Evolutionary conservation across 768 basidiomycete species (phyloP), one percentile per base, ranked within the genome.

Genomic region (Leucocoprinus sp.): DNA sequence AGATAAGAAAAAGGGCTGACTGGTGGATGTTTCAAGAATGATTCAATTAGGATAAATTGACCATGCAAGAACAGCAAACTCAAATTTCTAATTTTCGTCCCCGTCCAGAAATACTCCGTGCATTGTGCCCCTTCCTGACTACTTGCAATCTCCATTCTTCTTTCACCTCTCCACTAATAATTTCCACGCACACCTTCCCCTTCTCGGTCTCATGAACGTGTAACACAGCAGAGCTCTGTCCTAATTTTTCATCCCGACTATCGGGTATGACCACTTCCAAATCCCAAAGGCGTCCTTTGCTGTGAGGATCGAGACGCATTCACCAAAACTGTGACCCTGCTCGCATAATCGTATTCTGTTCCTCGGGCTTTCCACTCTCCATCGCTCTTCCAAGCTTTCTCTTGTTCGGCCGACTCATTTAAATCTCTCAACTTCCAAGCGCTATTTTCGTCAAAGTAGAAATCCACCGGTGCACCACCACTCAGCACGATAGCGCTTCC

Each of bases 401-500:
- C 43, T 2, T 44, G 17, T 9, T 8, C 1, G 4, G 24, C 35
- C 23, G 21, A 2, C 22, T 45, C 43, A 3, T 21, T 7, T 0
- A 38, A 14, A 19, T 22, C 44, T 26, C 18, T 39, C 37, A 45
- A 31, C 18, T 31, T 38, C 44, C 44, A 45, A 14, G 27, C 26
- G 15, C 44, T 37, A 5, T 14, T 29, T 29, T 38, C 36, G 12
- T 37, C 36, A 14, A 45, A 45, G 11, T 38, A 45, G 17, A 38
- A 39, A 17, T 45, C 27, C 14, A 31, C 18, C 1, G 28, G 44
- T 1, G 44, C 28, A 45, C 44, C 44, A 0, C n/a, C 37, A 23
- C 44, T 45, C 11, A 56, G 42, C 3, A 56, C 60, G 17, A 64
- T 48, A 1, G 57, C 63, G 17, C 54, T 37, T 7, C 60, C 61